These are phyloP conservation scores for Cercospora zeae-maydis DNA, from an alignment of 2,329 filamentous ascomycete species.

Conservation along the genomic window DNA sequence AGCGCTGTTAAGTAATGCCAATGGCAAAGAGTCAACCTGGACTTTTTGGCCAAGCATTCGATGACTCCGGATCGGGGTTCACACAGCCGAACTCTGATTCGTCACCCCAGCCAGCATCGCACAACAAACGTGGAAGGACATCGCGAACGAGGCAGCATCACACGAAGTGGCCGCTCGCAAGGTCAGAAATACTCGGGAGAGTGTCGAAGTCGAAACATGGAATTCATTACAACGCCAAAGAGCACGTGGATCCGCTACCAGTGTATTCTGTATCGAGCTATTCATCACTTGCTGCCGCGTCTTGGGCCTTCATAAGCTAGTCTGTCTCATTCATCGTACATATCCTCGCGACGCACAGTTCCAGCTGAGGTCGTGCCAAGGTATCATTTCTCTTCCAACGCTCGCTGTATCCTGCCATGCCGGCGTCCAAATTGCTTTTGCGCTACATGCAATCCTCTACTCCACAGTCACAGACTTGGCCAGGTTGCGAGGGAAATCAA, in stretches of 20 bases:
- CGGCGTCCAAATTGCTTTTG: not conserved
- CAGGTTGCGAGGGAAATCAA: constrained; percentile 97
- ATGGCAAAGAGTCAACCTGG: not conserved
- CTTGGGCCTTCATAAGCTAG: not conserved
- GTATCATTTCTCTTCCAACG: constrained; percentile 6
- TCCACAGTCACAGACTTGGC: constrained; percentile 99
- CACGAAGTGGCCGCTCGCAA: not conserved
- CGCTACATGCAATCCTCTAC: constrained; percentile 49
- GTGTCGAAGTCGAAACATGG: not conserved
- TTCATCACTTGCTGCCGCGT: constrained; percentile 1
- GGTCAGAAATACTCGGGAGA: not conserved
- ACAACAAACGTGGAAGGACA: constrained; percentile 2
- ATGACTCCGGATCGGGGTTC: not conserved
- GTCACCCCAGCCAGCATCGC: not conserved
- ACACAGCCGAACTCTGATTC: not conserved
- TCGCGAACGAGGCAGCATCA: not conserved
- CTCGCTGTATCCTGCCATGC: not conserved
- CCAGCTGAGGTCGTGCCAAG: constrained; percentile 10
- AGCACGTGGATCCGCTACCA: not conserved
- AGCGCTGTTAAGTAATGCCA: not conserved
- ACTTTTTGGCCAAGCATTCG: constrained; percentile 3
- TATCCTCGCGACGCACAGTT: constrained; percentile 11
- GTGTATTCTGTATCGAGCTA: constrained; percentile 5
- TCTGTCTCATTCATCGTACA: constrained; percentile 6
- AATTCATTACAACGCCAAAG: not conserved